Percentiles rank a stretch among this genome's conserved stretches.
These are phyloP conservation scores for Pseudogymnoascus sp. DNA, from an alignment of 2,329 filamentous ascomycete species.

Conservation along the genomic window DNA sequence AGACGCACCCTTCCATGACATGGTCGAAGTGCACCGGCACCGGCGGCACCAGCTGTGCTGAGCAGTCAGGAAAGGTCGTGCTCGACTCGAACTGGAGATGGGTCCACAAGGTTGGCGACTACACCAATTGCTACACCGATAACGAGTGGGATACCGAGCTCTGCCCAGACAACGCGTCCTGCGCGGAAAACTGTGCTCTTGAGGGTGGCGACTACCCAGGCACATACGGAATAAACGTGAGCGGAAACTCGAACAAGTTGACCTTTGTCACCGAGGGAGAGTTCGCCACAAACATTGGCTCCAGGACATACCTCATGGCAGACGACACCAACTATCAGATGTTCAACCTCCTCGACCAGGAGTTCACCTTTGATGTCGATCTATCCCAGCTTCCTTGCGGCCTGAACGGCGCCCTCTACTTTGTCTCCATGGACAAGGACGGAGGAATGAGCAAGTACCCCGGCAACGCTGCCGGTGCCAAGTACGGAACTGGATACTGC, in stretches of 20 bases:
- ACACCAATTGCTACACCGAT: conserved; percentile 34
- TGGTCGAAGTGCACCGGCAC: conserved; percentile 41
- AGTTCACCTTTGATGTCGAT: conserved; percentile 67
- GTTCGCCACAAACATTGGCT: conserved; percentile 38
- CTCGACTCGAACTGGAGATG: conserved; percentile 52
- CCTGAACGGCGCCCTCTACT: conserved; percentile 63
- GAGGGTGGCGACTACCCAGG: conserved; percentile 44
- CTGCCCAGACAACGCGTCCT: conserved; percentile 36
- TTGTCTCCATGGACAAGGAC: conserved; percentile 53
- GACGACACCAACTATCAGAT: conserved; percentile 54
- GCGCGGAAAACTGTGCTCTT: conserved; percentile 42
- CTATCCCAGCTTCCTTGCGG: conserved; percentile 60
- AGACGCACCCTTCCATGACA: conserved; percentile 44
- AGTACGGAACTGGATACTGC: conserved; percentile 57
- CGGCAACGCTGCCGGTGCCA: conserved; percentile 48
- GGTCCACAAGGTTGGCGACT: conserved; percentile 40
- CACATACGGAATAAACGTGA: conserved; percentile 47
- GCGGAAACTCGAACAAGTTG: conserved; percentile 43
- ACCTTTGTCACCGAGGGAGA: conserved; percentile 47
- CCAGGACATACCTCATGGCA: conserved; percentile 58
- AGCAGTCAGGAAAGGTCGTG: conserved; percentile 39
- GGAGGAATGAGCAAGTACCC: conserved; percentile 46
- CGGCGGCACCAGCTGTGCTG: conserved; percentile 35
- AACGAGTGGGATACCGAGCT: conserved; percentile 35
- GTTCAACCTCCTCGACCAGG: conserved; percentile 57